Base-by-base conservation (phyloP, 2,329 filamentous ascomycete species). In the Aspergillus japonicus region DNA sequence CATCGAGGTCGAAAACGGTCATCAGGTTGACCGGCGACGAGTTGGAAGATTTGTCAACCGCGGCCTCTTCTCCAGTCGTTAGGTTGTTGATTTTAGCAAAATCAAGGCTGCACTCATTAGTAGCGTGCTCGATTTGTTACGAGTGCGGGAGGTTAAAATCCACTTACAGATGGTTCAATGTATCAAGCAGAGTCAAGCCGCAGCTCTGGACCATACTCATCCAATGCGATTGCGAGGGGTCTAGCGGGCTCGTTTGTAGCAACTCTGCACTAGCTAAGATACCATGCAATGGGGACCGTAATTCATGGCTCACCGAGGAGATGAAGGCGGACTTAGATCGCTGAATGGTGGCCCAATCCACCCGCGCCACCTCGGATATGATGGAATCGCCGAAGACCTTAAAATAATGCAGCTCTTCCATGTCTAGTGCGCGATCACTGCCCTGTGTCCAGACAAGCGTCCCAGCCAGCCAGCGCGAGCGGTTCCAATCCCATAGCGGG, bases 321-420 rank as follows among this genome's bases (percentile, higher is more conserved):
- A 84, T 78, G 54, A 85, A 83, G 12, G 82, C 80, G 1, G 75
- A 76, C 61, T 84, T 84, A 24, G 80, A 76, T 26, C 76, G 74
- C 55, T 82, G 78, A 2, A 69, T 68, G 1, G 69, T 65, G 7
- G 68, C 64, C 29, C 71, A 69, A 35, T 75, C 70, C n/a, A 74
- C 65, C 11, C 73, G 70, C 33, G 70, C 68, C n/a, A 73, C 69
- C 54, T 77, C 74, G 4, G 71, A 71, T 64, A 77, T 74, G 16
- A 77, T 69, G 2, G 70, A 70, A 21, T 73, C 71, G 16, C 69
- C 70, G 57, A 76, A 77, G 0, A 70, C 69, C 24, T 68, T 68
- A 31, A 75, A 65, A 31, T 75, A 76, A 35, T 70, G 66, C 4
- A 76, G 64, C 47, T 75, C 72, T n/a, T 62, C 62, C 4, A 56